These are phyloP conservation scores for Sporothrix mexicana DNA, from an alignment of 2,329 filamentous ascomycete species.

Conservation along the genomic window DNA sequence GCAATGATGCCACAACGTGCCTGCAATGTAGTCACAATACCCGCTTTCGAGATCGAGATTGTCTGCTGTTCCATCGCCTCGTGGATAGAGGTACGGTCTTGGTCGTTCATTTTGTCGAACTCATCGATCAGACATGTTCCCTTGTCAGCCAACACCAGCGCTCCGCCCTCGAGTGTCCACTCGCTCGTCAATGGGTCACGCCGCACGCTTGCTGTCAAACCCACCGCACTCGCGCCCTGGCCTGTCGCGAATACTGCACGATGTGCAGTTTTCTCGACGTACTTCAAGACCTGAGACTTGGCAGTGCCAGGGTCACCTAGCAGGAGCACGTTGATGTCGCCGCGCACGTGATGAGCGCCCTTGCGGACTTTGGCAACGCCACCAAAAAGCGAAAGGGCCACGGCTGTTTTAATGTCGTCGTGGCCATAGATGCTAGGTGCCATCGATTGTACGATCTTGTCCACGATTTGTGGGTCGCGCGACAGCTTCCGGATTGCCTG, in stretches of 20 bases:
- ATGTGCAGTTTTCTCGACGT: conserved; percentile 96
- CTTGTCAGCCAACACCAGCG: conserved; percentile 90
- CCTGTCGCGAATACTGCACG: conserved; percentile 96
- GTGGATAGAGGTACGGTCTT: conserved; percentile 97
- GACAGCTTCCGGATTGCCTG: conserved; percentile 86
- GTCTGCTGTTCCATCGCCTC: conserved; percentile 99
- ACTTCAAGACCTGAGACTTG: conserved; percentile 97
- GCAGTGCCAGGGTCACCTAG: conserved; percentile 97
- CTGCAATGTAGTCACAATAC: conserved; percentile 96
- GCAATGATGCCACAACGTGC: conserved; percentile 96
- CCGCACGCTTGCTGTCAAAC: conserved; percentile 95
- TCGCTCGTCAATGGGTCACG: conserved; percentile 94
- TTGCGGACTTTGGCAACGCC: conserved; percentile 91
- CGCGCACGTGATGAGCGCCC: conserved; percentile 87
- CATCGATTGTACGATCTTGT: conserved; percentile 91
- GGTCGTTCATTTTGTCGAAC: conserved; percentile 99
- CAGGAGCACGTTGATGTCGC: conserved; percentile 96
- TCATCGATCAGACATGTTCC: conserved; percentile 97
- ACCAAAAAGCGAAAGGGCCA: conserved; percentile 91
- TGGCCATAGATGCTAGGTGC: conserved; percentile 98
- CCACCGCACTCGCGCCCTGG: conserved; percentile 94
- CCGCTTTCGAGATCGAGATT: conserved; percentile 97
- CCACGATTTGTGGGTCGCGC: conserved; percentile 86
- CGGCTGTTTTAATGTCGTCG: conserved; percentile 94
- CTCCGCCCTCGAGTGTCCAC: conserved; percentile 96